Percentiles rank a stretch among this genome's conserved stretches.
phyloP scores from a whole-genome alignment of 257 asterid species.

The Scutellaria baicalensis region DNA sequence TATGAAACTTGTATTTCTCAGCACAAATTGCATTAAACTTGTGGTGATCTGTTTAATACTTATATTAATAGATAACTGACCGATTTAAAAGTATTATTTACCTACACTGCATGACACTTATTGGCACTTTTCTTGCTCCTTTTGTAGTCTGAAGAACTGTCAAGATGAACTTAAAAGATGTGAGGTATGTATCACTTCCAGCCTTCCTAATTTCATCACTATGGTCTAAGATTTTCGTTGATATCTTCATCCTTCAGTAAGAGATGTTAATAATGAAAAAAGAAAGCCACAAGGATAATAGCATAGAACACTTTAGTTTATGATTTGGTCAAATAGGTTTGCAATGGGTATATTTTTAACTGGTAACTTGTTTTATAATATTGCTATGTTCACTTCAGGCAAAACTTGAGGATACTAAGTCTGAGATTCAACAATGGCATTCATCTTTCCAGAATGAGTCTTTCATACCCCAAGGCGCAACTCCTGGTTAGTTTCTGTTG shows the following conservation, averaged over 20 bases:
- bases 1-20: not conserved
- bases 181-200: constrained; percentile 45
- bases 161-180: constrained; percentile 69
- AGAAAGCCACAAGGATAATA: not conserved
- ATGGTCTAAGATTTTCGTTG: not conserved
- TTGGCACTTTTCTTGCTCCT: constrained; percentile 14
- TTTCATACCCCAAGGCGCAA: constrained; percentile 55
- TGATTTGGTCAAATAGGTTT: not conserved
- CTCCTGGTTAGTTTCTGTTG: constrained; percentile 58
- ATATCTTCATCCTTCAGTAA: not conserved
- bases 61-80: not conserved
- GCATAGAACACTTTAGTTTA: not conserved
- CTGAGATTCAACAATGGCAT: constrained; percentile 92
- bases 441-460: constrained; percentile 81
- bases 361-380: not conserved
- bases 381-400: constrained; percentile 36
- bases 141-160: constrained; percentile 75
- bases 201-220: not conserved
- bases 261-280: not conserved
- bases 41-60: not conserved
- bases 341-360: not conserved
- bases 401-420: constrained; percentile 68
- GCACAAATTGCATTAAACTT: not conserved
- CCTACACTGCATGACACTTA: not conserved
- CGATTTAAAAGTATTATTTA: not conserved